Conservation (phyloP, 768 basidiomycete genomes). For the Phlegmacium glaucopus region DNA sequence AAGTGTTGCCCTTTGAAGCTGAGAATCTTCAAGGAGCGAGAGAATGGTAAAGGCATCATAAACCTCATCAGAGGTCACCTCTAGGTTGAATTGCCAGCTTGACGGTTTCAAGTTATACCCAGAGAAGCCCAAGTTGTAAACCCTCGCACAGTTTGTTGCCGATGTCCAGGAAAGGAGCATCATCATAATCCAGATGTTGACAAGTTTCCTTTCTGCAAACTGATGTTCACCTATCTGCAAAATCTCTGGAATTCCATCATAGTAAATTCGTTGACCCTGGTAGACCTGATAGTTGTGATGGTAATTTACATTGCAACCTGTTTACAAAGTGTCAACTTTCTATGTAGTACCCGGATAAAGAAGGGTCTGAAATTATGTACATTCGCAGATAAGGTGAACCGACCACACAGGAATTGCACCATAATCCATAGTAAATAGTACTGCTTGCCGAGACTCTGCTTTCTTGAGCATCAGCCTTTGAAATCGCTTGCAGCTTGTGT, state of each 20-base stretch:
- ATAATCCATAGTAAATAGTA: conserved; percentile 4
- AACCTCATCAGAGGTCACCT: neutral
- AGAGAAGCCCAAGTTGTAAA: conserved; percentile 7
- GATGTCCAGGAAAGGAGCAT: conserved; percentile 13
- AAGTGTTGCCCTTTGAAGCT: neutral
- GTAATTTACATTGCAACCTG: conserved; percentile 10
- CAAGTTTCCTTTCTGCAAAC: conserved; percentile 10
- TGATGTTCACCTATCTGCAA: conserved; percentile 19
- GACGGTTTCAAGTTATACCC: neutral
- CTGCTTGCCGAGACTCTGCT: neutral
- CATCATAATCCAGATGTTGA: conserved; percentile 8
- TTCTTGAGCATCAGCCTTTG: conserved; percentile 6
- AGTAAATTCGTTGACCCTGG: conserved; percentile 4
- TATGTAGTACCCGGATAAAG: neutral
- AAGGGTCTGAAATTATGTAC: neutral
- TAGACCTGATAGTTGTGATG: conserved; percentile 10
- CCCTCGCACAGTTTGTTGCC: conserved; percentile 16
- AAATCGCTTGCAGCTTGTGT: neutral
- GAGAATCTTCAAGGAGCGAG: conserved; percentile 2
- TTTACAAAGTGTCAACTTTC: neutral
- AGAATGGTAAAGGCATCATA: conserved; percentile 3
- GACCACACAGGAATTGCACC: conserved; percentile 2
- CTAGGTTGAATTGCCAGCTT: conserved; percentile 2
- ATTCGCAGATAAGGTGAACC: conserved; percentile 4
- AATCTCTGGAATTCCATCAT: conserved; percentile 7